Conservation (phyloP, 495 filamentous ascomycete species). For the Xylaria palmicola region DNA sequence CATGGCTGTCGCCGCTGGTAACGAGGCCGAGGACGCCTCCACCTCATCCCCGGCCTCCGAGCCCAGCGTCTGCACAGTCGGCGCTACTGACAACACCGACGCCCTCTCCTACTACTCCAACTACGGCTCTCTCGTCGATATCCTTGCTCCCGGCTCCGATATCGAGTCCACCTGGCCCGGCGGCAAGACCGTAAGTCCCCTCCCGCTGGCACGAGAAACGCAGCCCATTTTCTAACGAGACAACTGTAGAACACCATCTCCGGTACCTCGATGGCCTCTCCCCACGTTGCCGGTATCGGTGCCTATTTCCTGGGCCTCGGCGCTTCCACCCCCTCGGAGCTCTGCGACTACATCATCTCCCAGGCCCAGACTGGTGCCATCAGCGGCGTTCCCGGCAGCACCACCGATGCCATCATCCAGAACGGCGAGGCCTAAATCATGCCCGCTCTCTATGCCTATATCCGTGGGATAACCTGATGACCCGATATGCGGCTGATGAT, state of each 20-base stretch:
- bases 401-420: slow-evolving; percentile 48
- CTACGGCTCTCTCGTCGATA: slow-evolving; percentile 54
- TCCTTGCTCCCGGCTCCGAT: slow-evolving; percentile 54
- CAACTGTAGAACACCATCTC: slow-evolving; percentile 56
- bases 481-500: not conserved
- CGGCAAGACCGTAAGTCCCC: slow-evolving; percentile 33
- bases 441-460: not conserved
- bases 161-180: slow-evolving; percentile 55
- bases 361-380: slow-evolving; percentile 36
- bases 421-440: slow-evolving; percentile 36
- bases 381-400: slow-evolving; percentile 39
- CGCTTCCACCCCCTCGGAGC: slow-evolving; percentile 26
- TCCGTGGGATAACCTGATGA: not conserved
- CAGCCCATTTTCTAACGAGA: slow-evolving; percentile 10
- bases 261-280: slow-evolving; percentile 58
- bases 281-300: slow-evolving; percentile 56
- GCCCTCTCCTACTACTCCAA: slow-evolving; percentile 55
- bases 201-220: slow-evolving; percentile 23
- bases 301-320: slow-evolving; percentile 50
- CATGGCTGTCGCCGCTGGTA: slow-evolving; percentile 52
- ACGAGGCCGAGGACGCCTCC: slow-evolving; percentile 37
- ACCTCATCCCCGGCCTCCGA: slow-evolving; percentile 52
- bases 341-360: slow-evolving; percentile 43
- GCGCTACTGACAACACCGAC: slow-evolving; percentile 46
- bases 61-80: slow-evolving; percentile 55